These are phyloP conservation scores for Verticillium dahliae DNA, from an alignment of 2,329 filamentous ascomycete genomes.

Conservation along the genomic window DNA sequence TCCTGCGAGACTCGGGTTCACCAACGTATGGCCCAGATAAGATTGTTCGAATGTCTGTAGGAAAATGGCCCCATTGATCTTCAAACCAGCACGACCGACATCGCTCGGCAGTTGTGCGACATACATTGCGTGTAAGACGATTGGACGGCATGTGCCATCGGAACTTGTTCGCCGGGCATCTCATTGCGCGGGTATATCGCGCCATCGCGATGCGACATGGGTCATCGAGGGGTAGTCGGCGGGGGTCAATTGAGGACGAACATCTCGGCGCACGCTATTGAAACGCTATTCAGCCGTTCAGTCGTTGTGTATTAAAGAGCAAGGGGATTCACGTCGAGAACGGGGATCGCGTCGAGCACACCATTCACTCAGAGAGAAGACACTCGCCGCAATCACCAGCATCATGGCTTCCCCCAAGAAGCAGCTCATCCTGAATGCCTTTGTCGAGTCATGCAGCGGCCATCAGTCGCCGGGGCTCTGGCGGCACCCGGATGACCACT, in stretches of 20 bases:
- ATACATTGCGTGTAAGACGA: background rate
- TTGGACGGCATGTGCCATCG: background rate
- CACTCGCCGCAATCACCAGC: background rate
- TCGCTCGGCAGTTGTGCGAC: background rate
- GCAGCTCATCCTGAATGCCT: conserved; percentile 33
- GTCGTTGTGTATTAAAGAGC: background rate
- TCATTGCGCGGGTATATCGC: background rate
- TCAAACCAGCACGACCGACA: background rate
- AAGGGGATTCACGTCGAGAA: too few relatives aligned
- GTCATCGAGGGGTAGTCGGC: background rate
- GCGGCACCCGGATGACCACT: conserved; percentile 49
- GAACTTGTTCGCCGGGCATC: background rate
- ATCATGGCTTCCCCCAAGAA: conserved; percentile 19
- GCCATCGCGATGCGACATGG: background rate
- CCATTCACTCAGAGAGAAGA: background rate
- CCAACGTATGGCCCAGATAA: background rate
- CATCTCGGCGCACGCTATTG: background rate
- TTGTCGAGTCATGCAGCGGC: conserved; percentile 31
- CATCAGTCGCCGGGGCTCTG: conserved; percentile 42
- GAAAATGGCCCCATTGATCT: background rate
- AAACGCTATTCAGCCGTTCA: background rate
- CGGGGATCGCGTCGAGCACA: background rate
- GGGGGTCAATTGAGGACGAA: background rate
- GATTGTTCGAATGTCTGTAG: background rate
- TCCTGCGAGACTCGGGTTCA: background rate